Evolutionary conservation across 371 early-diverging fungal genomes (phyloP).

Genomic region (Haplosporangium sp.): DNA sequence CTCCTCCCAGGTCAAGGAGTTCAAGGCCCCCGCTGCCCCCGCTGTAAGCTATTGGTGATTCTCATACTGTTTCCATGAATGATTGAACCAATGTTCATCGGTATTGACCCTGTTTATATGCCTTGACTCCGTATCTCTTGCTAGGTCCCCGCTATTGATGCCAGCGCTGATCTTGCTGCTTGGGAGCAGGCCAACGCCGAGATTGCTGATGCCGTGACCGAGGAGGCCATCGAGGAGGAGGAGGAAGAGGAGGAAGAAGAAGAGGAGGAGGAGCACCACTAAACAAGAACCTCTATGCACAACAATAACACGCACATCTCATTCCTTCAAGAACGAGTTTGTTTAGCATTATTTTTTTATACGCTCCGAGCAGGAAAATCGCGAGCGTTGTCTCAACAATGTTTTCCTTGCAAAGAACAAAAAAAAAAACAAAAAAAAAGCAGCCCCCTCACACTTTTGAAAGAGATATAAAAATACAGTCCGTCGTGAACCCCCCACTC

Average conservation of each 20-base stretch:
- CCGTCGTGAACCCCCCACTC: too few species aligned
- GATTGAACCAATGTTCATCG: background rate
- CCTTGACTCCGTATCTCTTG: background rate
- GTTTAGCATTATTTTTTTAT: too few species aligned
- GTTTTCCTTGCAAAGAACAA: too few species aligned
- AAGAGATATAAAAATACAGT: too few species aligned
- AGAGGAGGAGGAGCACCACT: slow-evolving; percentile 38
- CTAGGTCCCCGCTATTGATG: slow-evolving; percentile 47
- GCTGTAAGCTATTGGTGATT: slow-evolving; percentile 17
- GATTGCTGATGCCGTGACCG: slow-evolving; percentile 32
- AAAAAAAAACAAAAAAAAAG: too few species aligned
- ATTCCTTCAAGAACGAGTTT: too few species aligned
- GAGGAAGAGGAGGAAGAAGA: slow-evolving; percentile 40
- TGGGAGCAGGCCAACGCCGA: slow-evolving; percentile 55
- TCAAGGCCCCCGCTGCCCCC: slow-evolving; percentile 50
- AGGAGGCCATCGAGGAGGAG: slow-evolving; percentile 25
- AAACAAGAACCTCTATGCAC: background rate
- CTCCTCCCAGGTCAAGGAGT: slow-evolving; percentile 54
- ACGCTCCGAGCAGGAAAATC: too few species aligned
- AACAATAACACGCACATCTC: too few species aligned
- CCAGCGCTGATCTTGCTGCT: slow-evolving; percentile 49
- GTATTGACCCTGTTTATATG: background rate
- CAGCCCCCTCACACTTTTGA: too few species aligned
- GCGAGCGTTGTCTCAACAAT: too few species aligned
- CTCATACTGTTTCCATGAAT: background rate